Evolutionary conservation across 2,329 filamentous ascomycete genomes (phyloP), one percentile per base, ranked within the genome.

Genomic region (Zopfia rhizophila): DNA sequence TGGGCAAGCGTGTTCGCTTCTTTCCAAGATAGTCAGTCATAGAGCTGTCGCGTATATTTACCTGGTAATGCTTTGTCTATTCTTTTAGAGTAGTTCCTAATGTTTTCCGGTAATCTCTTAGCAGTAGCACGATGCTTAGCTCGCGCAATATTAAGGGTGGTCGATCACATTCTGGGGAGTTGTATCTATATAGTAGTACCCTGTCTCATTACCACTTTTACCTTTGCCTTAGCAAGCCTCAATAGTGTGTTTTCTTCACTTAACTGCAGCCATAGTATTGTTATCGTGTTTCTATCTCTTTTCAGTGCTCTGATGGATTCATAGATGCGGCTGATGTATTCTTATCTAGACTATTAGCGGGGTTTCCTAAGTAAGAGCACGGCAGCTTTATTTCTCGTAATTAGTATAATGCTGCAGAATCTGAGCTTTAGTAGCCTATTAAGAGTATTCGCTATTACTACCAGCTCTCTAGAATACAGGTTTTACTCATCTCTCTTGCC

Each of bases 401-500:
- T 48, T 13, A 48, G 45, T 35, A 23, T 33, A 23, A 48, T 48
- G 38, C 24, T 48, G 46, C 40, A 23, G 37, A 30, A 49, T 31
- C 30, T 38, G 4, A 49, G 46, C 36, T 40, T 45, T 35, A 36
- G 33, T 25, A 49, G 29, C 35, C 35, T 38, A 19, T 30, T 38
- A 13, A 47, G 29, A 13, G 44, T 38, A 18, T 41, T 18, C 5
- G 44, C 44, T 30, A 47, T 47, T 29, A 38, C 29, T 21, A 32
- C 37, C 23, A 47, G 37, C 30, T 46, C 44, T 47, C 29, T 38
- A 12, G 44, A 16, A 8, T 47, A 41, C 1, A 30, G 44, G 23
- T 47, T 47, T n/a, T 47, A 30, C n/a, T 47, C 44, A 29, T 47
- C 44, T 47, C 44, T 46, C 43, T 40, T 46, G 43, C 43, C 43